Base-by-base conservation (phyloP, 2,329 filamentous ascomycete genomes). In the Neonectria hederae region DNA sequence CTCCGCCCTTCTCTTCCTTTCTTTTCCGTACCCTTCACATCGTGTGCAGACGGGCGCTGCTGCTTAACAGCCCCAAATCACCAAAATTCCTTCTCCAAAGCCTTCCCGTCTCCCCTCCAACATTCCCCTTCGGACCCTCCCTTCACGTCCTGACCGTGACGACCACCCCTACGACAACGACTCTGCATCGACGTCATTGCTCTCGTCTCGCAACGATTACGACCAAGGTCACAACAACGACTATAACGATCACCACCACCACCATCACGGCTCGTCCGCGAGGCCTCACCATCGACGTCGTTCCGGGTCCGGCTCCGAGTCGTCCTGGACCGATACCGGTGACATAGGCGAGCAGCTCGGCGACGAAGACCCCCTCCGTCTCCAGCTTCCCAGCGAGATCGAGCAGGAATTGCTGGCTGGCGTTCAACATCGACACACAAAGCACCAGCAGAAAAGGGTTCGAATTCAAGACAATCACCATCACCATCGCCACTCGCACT, bases 331-430 rank as follows among this genome's bases (percentile, higher is more conserved):
- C 76, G 94, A 97, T 80, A 97, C 95, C 48, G 95, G 94, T 76
- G 96, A 98, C 81, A 88, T 98, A 74, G 93, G 93, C 75, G 95
- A 97, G 83, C 95, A 97, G 85, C 86, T 94, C 73, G 92, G 92
- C 83, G 89, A 90, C 83, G 88, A 89, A 75, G 93, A 97, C 78
- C 92, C 93, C 64, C 85, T 97, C 71, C 89, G 88, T 72, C 87
- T 89, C 72, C 90, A 88, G 74, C 84, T 95, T 65, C 84, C 85
- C 75, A 83, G 88, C 72, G 89, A 89, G 71, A 80, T 91, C 63
- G 88, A 92, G 78, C 87, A 85, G 74, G 86, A 88, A 72, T 82
- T 86, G 59, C 83, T 90, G 72, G 83, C 84, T 53, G 81, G 81
- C 72, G 79, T 82, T 65, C 76, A 78, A 68, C 80, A 83, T 73